Evolutionary conservation across 768 basidiomycete species (phyloP), one percentile per base, ranked within the genome.

Genomic region (Mrakia blollopis): DNA sequence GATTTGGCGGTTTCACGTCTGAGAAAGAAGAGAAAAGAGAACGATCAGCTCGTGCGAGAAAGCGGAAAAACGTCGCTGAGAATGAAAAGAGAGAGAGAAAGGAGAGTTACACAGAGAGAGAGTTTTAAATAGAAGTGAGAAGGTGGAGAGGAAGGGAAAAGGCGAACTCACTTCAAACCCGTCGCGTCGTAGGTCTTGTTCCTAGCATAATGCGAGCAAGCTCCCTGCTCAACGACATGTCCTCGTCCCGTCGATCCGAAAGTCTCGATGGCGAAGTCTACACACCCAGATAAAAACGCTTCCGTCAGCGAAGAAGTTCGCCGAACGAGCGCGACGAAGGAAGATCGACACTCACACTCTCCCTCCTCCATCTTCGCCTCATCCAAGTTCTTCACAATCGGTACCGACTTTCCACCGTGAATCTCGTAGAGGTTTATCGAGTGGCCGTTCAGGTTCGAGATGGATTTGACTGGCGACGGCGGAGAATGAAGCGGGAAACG

Each of bases 361-460:
- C 95, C 97, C 84, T 99, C 97, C 82, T 98, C 97, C 97, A 99
- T 99, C 85, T 93, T 96, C 21, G 91, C 93, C 78, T 91, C 89
- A 82, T 97, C 94, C 44, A 90, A 88, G 75, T 91, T 93, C 83
- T 91, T 92, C 63, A 97, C 92, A 63, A 98, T 88, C 50, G 92
- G 87, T 1, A 98, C 90, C 0, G 92, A 92, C 84, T 99, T 99
- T 39, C 91, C 91, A 23, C 92, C 83, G 82, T 99, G 96, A 78
- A 98, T 97, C 79, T 90, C 90, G 83, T 98, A 95, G 37, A 86
- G 88, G 74, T 90, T 89, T 80, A 98, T 98, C 21, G 91, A 91
- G 84, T 99, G 97, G 0, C 97, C 97, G 69, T 92, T 96, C 7
- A 99, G 88, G 82, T 97, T 98, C 78, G 89, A 88, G 76, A 98